phyloP scores from a whole-genome alignment of 1,284 basidiomycete species.

The Ceratobasidium sp. region DNA sequence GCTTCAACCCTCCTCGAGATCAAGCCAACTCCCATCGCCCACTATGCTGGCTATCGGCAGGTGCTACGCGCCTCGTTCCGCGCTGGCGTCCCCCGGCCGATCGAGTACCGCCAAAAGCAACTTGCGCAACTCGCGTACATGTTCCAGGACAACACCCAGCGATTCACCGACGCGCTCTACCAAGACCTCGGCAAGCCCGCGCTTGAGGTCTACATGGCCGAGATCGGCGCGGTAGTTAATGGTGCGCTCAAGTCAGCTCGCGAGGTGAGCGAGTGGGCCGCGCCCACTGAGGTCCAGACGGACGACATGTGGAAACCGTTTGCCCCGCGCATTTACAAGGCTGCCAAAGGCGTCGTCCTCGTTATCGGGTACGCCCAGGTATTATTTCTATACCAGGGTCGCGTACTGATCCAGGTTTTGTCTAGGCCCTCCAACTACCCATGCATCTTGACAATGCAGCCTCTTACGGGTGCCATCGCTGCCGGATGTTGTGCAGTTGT shows the following conservation, averaged over 20 bases:
- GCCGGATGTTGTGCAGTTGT: slow-evolving; percentile 66
- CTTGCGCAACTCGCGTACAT: slow-evolving; percentile 68
- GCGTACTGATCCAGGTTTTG: slow-evolving; percentile 1
- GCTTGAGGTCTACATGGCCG: slow-evolving; percentile 55
- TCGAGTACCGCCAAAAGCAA: slow-evolving; percentile 66
- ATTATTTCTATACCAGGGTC: not conserved
- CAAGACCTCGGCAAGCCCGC: slow-evolving; percentile 63
- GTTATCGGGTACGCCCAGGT: slow-evolving; percentile 50
- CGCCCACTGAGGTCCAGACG: slow-evolving; percentile 56
- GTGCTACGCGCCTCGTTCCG: slow-evolving; percentile 60
- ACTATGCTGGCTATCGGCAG: slow-evolving; percentile 34
- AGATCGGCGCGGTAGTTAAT: slow-evolving; percentile 55
- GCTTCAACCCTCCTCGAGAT: not conserved
- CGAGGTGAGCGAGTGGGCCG: slow-evolving; percentile 61
- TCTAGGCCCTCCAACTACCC: slow-evolving; percentile 65
- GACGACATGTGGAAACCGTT: slow-evolving; percentile 49
- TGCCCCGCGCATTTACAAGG: slow-evolving; percentile 58
- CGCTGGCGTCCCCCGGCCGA: slow-evolving; percentile 59
- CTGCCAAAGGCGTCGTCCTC: slow-evolving; percentile 59
- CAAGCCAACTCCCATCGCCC: slow-evolving; percentile 34
- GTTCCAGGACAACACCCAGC: slow-evolving; percentile 63
- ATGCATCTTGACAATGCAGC: slow-evolving; percentile 58
- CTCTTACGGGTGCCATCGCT: slow-evolving; percentile 65
- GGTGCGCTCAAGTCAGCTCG: slow-evolving; percentile 59
- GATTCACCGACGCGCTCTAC: slow-evolving; percentile 58